phyloP scores from a whole-genome alignment of 2,329 filamentous ascomycete genomes.

The Xylariomycetidae sp. region DNA sequence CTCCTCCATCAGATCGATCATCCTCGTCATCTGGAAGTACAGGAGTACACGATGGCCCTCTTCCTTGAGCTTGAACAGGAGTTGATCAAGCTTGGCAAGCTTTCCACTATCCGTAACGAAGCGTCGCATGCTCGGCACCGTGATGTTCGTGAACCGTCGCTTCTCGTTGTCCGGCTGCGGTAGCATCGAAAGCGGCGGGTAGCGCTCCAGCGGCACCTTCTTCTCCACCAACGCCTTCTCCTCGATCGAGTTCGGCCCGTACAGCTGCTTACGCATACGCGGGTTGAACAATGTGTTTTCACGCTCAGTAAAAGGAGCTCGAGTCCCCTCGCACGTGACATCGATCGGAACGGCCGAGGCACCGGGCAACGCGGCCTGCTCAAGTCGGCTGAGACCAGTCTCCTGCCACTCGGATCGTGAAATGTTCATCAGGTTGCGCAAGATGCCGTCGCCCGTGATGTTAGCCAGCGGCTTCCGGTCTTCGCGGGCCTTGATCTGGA shows the following conservation, averaged over 20 bases:
- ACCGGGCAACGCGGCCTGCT: constrained; percentile 72
- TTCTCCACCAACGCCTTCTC: constrained; percentile 71
- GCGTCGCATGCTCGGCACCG: constrained; percentile 91
- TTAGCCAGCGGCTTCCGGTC: constrained; percentile 62
- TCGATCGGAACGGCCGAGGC: constrained; percentile 83
- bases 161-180: constrained; percentile 76
- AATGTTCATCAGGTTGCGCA: constrained; percentile 75
- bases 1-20: constrained; percentile 99
- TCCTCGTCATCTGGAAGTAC: constrained; percentile 99
- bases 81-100: constrained; percentile 80
- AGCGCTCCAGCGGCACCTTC: constrained; percentile 59
- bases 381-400: constrained; percentile 69
- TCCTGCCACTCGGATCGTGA: constrained; percentile 58
- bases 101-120: constrained; percentile 98
- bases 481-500: constrained; percentile 70
- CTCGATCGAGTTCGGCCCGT: constrained; percentile 55
- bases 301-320: constrained; percentile 55
- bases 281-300: constrained; percentile 74
- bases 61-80: constrained; percentile 85
- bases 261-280: constrained; percentile 67
- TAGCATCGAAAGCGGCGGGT: constrained; percentile 60
- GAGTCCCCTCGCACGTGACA: constrained; percentile 66
- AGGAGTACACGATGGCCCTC: constrained; percentile 88
- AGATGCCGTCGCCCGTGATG: constrained; percentile 63
- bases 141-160: constrained; percentile 81